Base-by-base conservation (phyloP, 2,329 filamentous ascomycete species). In the Malbranchea zuffiana region DNA sequence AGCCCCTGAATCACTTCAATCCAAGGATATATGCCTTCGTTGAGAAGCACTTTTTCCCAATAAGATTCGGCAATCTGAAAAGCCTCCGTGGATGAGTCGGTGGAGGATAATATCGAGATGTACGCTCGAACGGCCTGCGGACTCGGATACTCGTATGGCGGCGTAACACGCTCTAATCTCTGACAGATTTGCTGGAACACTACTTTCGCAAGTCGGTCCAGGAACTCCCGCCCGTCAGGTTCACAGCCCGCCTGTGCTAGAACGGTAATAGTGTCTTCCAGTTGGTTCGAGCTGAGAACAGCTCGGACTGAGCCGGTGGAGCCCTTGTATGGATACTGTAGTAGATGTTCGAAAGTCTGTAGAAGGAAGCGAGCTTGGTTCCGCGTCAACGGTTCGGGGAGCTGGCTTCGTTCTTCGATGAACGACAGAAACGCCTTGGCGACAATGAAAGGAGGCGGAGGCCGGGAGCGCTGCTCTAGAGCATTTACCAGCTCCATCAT, bases 401-500 rank as follows among this genome's bases (percentile, higher is more conserved):
- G 63, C 59, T 49, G 61, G 48, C 40, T 64, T 44, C 57, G 80
- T 71, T 53, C 67, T 12, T 62, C 53, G 48, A 88, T 77, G 45
- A 87, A 78, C 6, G 67, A 61, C 38, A 63, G 67, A 56, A 82
- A 78, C 4, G 81, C 82, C 23, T 71, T 64, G 0, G 74, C 59
- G 2, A 94, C 63, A 21, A 82, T 74, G n/a, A 67, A 56, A 3
- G 67, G 62, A 0, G 72, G 58, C 11, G 83, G 85, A 6, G 75
- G 71, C 21, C 84, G 73, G 23, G 77, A 66, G 35, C 72, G 69
- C 39, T 82, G 71, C 35, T 72, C 67, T 47, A 78, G 63, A 42
- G 75, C 72, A 47, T 74, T 73, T 35, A 72, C 66, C 55, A 84
- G 72, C 41, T 82, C 72, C 49, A 82, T 71, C 62, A 94, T 74